phyloP scores from a whole-genome alignment of 768 basidiomycete genomes.

The Paxillus rubicundulus region DNA sequence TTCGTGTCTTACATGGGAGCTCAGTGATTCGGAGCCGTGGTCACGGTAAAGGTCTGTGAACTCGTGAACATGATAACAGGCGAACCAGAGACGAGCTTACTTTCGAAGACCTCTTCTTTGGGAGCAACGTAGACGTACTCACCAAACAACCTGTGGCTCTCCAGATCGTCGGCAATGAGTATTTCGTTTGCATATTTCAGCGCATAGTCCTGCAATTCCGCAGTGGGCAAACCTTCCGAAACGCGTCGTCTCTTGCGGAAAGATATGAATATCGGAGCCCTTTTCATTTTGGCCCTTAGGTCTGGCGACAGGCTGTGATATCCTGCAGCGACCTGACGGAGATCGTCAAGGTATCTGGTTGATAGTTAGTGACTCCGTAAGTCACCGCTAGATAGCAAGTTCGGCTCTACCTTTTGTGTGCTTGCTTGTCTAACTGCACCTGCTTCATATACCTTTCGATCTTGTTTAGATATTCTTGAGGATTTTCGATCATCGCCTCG shows the following conservation, averaged over 20 bases:
- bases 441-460: neutral
- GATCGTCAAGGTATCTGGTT: constrained; percentile 67
- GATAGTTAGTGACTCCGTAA: constrained; percentile 1
- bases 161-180: constrained; percentile 79
- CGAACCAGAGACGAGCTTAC: constrained; percentile 31
- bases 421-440: neutral
- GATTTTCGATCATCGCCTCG: constrained; percentile 60
- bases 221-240: constrained; percentile 28
- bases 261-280: constrained; percentile 65
- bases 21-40: constrained; percentile 70
- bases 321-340: constrained; percentile 79
- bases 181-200: constrained; percentile 63
- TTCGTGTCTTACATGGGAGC: constrained; percentile 67
- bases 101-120: constrained; percentile 87
- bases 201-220: constrained; percentile 47
- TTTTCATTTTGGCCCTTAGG: constrained; percentile 54
- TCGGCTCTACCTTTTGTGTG: neutral
- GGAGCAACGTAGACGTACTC: constrained; percentile 68
- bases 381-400: neutral
- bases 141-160: constrained; percentile 69
- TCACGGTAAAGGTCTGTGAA: constrained; percentile 61
- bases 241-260: constrained; percentile 41
- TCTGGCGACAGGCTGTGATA: constrained; percentile 41
- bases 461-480: constrained; percentile 61
- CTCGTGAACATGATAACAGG: neutral